Base-by-base conservation (phyloP, 768 basidiomycete species). In the Xerocomus brunneocitrinus region DNA sequence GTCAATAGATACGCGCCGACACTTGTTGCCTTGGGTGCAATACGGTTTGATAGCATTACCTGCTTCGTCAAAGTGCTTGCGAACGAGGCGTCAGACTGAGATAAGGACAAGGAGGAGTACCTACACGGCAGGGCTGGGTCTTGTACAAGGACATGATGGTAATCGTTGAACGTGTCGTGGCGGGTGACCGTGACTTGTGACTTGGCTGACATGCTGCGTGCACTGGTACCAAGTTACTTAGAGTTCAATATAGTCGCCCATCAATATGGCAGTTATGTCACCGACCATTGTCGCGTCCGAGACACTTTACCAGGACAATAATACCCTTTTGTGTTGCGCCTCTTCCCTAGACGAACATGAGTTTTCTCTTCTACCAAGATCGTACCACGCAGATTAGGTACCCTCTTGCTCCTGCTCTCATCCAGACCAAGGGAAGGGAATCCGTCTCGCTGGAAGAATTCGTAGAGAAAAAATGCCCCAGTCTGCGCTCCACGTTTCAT, bases 11-110 rank as follows among this genome's bases (percentile, higher is more conserved):
- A 67, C 75, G 50, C 58, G 79, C 81, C 80, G 77, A 65, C 80
- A 82, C 35, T 63, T 70, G 40, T 68, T 69, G 28, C 80, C 80
- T 56, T 80, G 74, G 34, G 62, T 71, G 56, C 80, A 82, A 28
- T 66, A 67, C 8, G 76, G 75, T 51, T 69, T 70, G 45, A 78
- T 63, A 3, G 73, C 65, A 24, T 63, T 66, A 13, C 80, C 81
- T 39, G 65, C 61, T 49, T 69, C 69, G 54, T 79, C 76, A 47
- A 76, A 82, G 62, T 82, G 73, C 80, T 81, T 60, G 34, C 4
- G 45, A 45, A 57, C 32, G 42, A 32, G 42, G n/a, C 30, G 53
- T 67, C 52, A 64, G 63, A 50, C 40, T 28, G 22, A 6, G 30
- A 38, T 14, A 55, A 50, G 47, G 34, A 27, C 6, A 61, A 42